Percentiles rank a stretch among this genome's conserved stretches.
These are phyloP conservation scores for Dothiorella sarmentorum DNA, from an alignment of 2,329 filamentous ascomycete species.

Conservation along the genomic window DNA sequence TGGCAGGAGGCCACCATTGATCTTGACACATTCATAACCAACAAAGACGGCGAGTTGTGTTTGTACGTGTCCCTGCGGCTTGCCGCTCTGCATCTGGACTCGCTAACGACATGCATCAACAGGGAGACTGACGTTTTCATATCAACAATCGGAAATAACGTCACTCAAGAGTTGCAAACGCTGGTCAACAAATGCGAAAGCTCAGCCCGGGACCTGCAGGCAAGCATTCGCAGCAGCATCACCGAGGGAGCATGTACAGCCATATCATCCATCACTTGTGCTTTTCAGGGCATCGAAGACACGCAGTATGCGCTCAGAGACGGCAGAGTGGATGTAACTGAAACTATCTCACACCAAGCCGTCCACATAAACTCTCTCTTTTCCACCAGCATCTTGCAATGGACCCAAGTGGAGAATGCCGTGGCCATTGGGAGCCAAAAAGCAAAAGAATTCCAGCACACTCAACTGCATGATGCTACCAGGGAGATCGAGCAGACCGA, in stretches of 20 bases:
- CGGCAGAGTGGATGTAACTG: not conserved
- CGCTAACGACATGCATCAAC: too few relatives aligned
- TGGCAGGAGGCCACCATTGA: not conserved
- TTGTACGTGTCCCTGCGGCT: not conserved
- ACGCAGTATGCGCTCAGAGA: not conserved
- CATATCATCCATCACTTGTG: not conserved
- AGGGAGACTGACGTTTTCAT: not conserved
- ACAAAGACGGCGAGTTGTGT: not conserved
- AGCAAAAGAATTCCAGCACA: slow-evolving; percentile 3
- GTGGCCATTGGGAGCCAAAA: not conserved
- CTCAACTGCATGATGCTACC: not conserved
- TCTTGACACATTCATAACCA: slow-evolving; percentile 3
- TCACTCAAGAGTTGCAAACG: not conserved
- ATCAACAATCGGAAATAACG: not conserved
- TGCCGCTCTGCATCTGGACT: too few relatives aligned
- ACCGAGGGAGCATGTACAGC: not conserved
- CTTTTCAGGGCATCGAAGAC: not conserved
- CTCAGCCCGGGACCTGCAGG: not conserved
- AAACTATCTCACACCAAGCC: not conserved
- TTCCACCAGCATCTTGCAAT: not conserved
- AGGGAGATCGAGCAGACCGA: not conserved
- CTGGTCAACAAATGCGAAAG: not conserved
- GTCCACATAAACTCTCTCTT: slow-evolving; percentile 1
- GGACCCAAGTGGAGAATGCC: not conserved
- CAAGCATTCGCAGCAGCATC: not conserved